These are phyloP conservation scores for Musa acuminata DNA, from an alignment of 176 grass and related monocot species.

Conservation along the genomic window DNA sequence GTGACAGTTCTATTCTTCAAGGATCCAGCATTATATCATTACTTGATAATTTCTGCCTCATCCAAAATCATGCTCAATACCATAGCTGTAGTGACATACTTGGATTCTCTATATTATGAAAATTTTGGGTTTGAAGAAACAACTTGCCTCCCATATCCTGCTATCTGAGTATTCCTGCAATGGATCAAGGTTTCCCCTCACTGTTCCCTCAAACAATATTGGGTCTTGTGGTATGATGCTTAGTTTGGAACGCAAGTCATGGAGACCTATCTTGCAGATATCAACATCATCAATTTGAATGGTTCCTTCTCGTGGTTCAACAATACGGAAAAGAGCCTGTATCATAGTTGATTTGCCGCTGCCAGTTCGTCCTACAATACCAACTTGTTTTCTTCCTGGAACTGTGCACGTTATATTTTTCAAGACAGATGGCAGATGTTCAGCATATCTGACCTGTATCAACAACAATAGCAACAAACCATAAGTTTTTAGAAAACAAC, in stretches of 20 bases:
- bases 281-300: constrained; percentile 35
- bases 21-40: not conserved
- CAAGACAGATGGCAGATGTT: constrained; percentile 17
- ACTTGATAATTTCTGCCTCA: not conserved
- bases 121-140: not conserved
- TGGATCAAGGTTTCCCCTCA: constrained; percentile 41
- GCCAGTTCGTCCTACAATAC: constrained; percentile 36
- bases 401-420: constrained; percentile 32
- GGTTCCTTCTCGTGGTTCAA: constrained; percentile 33
- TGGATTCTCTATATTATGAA: constrained; percentile 6
- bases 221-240: constrained; percentile 43
- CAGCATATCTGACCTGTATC: constrained; percentile 22
- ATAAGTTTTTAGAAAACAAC: no score
- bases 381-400: constrained; percentile 32
- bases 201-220: constrained; percentile 31
- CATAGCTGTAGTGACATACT: not conserved
- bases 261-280: constrained; percentile 22
- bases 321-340: constrained; percentile 33
- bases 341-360: constrained; percentile 43
- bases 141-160: constrained; percentile 31
- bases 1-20: no score
- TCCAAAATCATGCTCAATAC: not conserved
- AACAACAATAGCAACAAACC: not conserved
- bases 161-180: constrained; percentile 19
- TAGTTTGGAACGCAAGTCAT: constrained; percentile 34